phyloP scores from a whole-genome alignment of 1,139 yeast genomes.

The Taiozyma sp. region DNA sequence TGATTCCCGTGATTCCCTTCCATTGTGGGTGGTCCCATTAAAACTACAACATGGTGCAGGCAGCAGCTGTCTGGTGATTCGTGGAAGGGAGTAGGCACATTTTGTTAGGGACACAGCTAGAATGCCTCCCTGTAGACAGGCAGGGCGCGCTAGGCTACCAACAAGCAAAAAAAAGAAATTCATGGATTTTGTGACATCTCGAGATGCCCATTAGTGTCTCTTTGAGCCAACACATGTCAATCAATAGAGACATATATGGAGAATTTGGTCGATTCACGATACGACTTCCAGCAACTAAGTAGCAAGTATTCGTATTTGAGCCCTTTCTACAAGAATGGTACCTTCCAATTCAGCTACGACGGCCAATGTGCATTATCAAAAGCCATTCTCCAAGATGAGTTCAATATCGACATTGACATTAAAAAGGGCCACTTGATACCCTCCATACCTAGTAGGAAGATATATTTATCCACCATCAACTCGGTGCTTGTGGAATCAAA shows the following conservation, averaged over 20 bases:
- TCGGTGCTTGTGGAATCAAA: conserved; percentile 12
- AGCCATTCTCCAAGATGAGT: conserved; percentile 12
- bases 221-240: no score
- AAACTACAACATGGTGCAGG: no score
- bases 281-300: conserved; percentile 1
- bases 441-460: conserved; percentile 17
- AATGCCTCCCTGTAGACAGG: background rate
- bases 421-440: conserved; percentile 16
- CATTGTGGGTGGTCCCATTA: background rate
- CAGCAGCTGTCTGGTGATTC: no score
- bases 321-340: background rate
- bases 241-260: background rate
- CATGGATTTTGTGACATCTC: background rate
- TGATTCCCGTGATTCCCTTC: no score
- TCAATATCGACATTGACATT: conserved; percentile 6
- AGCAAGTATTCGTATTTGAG: background rate
- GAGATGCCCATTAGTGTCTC: background rate
- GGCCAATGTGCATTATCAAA: conserved; percentile 18
- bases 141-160: background rate
- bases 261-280: background rate
- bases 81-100: no score
- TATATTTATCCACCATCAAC: conserved; percentile 11
- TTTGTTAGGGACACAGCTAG: no score
- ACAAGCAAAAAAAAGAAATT: no score
- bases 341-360: conserved; percentile 5